These are phyloP conservation scores for Acacia acuminata DNA, from an alignment of 306 rosid genomes.

Conservation along the genomic window DNA sequence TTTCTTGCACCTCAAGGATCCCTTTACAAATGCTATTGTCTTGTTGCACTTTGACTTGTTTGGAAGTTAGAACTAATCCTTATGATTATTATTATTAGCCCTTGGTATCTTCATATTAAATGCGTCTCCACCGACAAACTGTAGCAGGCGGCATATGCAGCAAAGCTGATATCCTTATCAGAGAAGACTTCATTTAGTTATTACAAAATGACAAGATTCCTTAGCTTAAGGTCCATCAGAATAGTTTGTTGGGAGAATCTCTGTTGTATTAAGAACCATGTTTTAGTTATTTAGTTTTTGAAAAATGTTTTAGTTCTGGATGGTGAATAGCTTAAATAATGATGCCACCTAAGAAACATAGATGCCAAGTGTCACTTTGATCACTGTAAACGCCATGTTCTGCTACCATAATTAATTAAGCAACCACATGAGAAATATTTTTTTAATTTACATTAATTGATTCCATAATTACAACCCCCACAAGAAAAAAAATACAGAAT, in stretches of 20 bases:
- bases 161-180: not conserved
- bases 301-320: slow-evolving; percentile 3
- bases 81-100: not conserved
- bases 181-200: not conserved
- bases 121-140: not conserved
- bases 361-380: slow-evolving; percentile 24
- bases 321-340: slow-evolving; percentile 31
- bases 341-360: slow-evolving; percentile 18
- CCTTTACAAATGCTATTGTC: not conserved
- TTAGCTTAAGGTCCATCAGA: slow-evolving; percentile 18
- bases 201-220: slow-evolving; percentile 30
- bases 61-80: not conserved
- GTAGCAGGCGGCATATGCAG: not conserved
- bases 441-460: slow-evolving; percentile 31
- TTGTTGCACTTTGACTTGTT: not conserved
- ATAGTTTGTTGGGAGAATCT: slow-evolving; percentile 31
- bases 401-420: slow-evolving; percentile 26
- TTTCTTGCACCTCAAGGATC: too few species aligned
- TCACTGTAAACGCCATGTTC: not conserved
- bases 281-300: not conserved
- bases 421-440: slow-evolving; percentile 28
- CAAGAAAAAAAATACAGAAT: slow-evolving; percentile 11
- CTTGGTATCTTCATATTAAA: not conserved
- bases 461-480: slow-evolving; percentile 49
- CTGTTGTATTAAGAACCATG: not conserved